Evolutionary conservation across 495 filamentous ascomycete species (phyloP).

Genomic region (Xylaria intraflava): DNA sequence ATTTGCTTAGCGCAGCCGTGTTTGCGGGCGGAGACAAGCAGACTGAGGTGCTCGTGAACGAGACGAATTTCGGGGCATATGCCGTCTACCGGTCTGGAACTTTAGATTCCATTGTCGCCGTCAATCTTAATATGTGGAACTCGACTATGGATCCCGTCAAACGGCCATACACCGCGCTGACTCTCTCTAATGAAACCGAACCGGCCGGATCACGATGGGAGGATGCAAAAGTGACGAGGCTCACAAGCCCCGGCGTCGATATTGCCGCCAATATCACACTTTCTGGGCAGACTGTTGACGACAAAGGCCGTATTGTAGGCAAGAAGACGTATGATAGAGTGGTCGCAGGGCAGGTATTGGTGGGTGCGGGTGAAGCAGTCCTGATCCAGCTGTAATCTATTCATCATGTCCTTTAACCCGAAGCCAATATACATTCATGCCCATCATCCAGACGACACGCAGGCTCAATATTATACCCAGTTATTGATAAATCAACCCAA

Average conservation of each 20-base stretch:
- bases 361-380: slow-evolving; percentile 14
- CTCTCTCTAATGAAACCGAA: slow-evolving; percentile 8
- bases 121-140: slow-evolving; percentile 16
- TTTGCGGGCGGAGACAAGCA: slow-evolving; percentile 21
- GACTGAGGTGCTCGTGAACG: slow-evolving; percentile 14
- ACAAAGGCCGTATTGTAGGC: slow-evolving; percentile 8
- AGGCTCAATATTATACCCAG: too few relatives aligned
- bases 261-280: slow-evolving; percentile 10
- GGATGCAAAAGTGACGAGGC: too few relatives aligned
- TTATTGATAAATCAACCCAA: too few relatives aligned
- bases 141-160: not conserved
- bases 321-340: slow-evolving; percentile 5
- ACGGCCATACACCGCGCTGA: slow-evolving; percentile 9
- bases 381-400: not conserved
- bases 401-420: too few relatives aligned
- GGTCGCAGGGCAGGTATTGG: slow-evolving; percentile 1
- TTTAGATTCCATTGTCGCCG: slow-evolving; percentile 1
- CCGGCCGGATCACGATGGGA: too few relatives aligned
- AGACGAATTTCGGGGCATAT: slow-evolving; percentile 16
- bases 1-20: slow-evolving; percentile 13
- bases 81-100: slow-evolving; percentile 12
- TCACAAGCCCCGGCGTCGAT: slow-evolving; percentile 8
- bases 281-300: slow-evolving; percentile 9
- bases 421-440: too few relatives aligned
- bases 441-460: too few relatives aligned